Evolutionary conservation across 208 protist species (phyloP), one percentile per base, ranked within the genome.

Genomic region (Herpetomonas samuelpessoai): DNA sequence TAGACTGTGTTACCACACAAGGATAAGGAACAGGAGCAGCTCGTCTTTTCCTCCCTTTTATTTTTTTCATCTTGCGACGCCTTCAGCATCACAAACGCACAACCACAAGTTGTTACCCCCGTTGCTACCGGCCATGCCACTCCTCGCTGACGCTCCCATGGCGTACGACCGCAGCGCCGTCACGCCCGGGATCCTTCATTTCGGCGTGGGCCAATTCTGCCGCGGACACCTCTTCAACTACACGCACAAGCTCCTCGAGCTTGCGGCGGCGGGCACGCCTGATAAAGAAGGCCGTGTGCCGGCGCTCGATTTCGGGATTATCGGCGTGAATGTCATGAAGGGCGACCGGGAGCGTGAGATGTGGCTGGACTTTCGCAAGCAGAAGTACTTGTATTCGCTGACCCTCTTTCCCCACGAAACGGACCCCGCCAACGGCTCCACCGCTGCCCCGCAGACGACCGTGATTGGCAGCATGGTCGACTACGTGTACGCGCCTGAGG

Each of bases 301-400:
- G 35, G 35, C 6, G 35, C 35, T 41, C 35, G 54, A 68, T 27
- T 77, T 61, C 50, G 72, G 77, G 52, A 70, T 83, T 27, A 48
- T 76, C 21, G 71, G 64, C 21, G 71, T 78, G 14, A 67, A 69
- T 54, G 62, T 75, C 16, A 54, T 70, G 6, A 69, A 66, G 21
- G 50, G 63, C n/a, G 35, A 62, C 3, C 59, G 53, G 19, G 59
- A 72, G 31, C 52, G 47, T 7, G 25, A 68, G 61, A 73, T 78
- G 76, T 67, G 64, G 64, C 26, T 58, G 35, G 64, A 77, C 53
- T 75, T 75, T 45, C 62, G 73, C 44, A 72, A 49, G 47, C 77
- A 83, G 31, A 38, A 76, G 27, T 76, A 56, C 60, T 31, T 83
- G 16, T 79, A 83, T 57, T 62, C 71, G 18, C 54, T 83, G 18